Evolutionary conservation across 345 rosid species (phyloP), one percentile per base, ranked within the genome.

Genomic region (Citrus mangshanensis): DNA sequence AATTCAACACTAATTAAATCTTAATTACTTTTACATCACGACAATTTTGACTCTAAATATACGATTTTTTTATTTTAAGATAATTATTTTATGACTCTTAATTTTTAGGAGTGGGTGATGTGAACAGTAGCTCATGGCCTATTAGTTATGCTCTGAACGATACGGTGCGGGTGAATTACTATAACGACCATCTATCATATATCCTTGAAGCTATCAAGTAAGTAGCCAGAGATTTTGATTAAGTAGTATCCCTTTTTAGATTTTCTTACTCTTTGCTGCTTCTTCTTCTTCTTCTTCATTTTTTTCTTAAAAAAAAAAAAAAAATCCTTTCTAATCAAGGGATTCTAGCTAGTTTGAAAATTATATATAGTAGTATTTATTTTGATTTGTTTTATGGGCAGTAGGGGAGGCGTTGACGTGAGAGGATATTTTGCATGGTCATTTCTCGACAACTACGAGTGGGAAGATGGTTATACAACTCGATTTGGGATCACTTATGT

Each of bases 351-450:
- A 13, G 51, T 46, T 46, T 46, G 51, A 46, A 46, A 46, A 46
- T 13, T 46, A 46, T 0, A 1, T 13, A 13, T 3, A 1, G 18
- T 46, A 46, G 51, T 13, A 3, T 46, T 46, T 46, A 12, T 46
- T 46, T 0, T 3, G 51, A 46, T 46, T 46, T 12, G 18, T 46
- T 35, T 35, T 13, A 12, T 46, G 0, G 18, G 5, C 51, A 3
- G 65, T 65, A 81, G 86, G 78, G 82, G 81, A 35, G 90, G 90
- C 55, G 88, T 82, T 24, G 78, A 83, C 9, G 85, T 85, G 30
- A 85, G 81, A 49, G 90, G 88, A 37, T 87, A 78, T 72, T 85
- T 79, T 61, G 84, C 81, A 2, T 87, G 89, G 89, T 85, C 89
- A 6, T 83, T 87, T 74, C 34, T 85, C 14, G 89, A 87, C 67